These are phyloP conservation scores for Volvox carteri DNA, from an alignment of 163 green algal species.

Conservation along the genomic window DNA sequence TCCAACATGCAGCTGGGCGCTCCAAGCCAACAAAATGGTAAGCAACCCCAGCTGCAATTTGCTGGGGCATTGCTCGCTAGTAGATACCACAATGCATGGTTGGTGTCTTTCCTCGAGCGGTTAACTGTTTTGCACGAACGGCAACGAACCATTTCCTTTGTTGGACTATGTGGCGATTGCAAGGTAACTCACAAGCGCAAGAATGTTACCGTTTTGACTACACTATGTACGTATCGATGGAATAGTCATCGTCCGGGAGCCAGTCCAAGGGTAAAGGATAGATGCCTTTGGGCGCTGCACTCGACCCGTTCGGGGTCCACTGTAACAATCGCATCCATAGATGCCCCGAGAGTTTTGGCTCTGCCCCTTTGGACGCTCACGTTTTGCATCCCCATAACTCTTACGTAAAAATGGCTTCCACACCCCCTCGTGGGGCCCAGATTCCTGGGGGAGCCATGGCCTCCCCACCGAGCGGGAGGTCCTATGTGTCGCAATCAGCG, in stretches of 20 bases:
- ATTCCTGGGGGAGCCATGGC: neutral
- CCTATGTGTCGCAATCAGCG: no score
- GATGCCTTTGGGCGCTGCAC: no score
- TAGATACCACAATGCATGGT: no score
- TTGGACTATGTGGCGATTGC: no score
- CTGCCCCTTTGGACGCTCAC: neutral
- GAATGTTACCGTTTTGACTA: neutral
- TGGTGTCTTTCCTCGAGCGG: no score
- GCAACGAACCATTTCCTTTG: no score
- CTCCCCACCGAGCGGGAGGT: neutral
- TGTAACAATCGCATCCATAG: no score
- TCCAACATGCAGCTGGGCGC: neutral
- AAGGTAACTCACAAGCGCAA: neutral
- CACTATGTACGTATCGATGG: neutral
- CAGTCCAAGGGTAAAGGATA: neutral
- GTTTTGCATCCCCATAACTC: neutral
- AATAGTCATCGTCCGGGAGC: neutral
- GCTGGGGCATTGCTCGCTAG: no score
- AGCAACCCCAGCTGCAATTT: no score
- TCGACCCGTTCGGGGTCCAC: no score
- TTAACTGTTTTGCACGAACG: no score
- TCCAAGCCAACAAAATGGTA: neutral
- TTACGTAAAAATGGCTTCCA: slow-evolving; percentile 21
- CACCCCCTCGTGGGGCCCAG: neutral
- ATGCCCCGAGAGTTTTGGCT: neutral